phyloP scores from a whole-genome alignment of 1,284 basidiomycete genomes.

The Cutaneotrichosporon cavernicola region DNA sequence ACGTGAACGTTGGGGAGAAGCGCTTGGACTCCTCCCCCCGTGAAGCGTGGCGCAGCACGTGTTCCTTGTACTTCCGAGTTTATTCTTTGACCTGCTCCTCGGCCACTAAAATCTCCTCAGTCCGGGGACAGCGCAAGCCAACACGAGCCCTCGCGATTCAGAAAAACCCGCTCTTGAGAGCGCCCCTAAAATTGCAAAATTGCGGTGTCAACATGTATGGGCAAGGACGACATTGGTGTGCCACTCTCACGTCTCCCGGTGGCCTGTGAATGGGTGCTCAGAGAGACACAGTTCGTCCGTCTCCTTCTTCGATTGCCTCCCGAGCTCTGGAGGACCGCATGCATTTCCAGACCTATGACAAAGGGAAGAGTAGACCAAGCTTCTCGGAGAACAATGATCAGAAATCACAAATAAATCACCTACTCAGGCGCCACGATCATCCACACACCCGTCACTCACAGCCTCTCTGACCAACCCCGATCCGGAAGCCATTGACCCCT shows the following conservation, averaged over 20 bases:
- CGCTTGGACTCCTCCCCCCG: not conserved
- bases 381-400: no score
- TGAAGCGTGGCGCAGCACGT: not conserved
- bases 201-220: not conserved
- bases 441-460: no score
- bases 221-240: not conserved
- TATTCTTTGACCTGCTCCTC: not conserved
- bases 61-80: not conserved
- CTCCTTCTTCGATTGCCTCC: no score
- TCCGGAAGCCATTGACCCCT: no score
- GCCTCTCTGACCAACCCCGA: no score
- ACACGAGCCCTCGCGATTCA: not conserved
- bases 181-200: not conserved
- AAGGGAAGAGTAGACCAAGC: no score
- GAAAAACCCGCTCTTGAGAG: not conserved
- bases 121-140: not conserved
- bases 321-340: no score
- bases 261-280: not conserved
- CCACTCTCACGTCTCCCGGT: not conserved
- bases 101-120: not conserved
- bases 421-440: no score
- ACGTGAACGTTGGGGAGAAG: not conserved
- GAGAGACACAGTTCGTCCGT: no score
- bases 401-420: no score
- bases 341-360: no score